Conservation (phyloP, 2,329 filamentous ascomycete genomes). For the Aspergillus sp. region DNA sequence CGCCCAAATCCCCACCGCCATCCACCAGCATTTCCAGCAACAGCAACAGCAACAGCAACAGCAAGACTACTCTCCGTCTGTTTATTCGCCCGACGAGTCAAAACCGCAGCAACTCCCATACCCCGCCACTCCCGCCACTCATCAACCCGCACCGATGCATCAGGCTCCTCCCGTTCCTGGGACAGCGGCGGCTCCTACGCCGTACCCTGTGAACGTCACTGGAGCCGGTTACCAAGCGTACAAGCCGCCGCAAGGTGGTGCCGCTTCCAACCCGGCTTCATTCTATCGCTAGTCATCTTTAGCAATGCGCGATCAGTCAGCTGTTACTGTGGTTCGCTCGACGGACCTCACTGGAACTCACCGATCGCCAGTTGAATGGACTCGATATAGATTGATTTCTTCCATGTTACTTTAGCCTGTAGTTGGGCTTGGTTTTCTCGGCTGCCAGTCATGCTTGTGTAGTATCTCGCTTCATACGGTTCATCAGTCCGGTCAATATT, state of each 20-base stretch:
- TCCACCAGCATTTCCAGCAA: conserved; percentile 32
- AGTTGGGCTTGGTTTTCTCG: not conserved
- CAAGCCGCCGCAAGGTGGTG: conserved; percentile 31
- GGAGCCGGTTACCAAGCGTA: conserved; percentile 37
- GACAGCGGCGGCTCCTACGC: conserved; percentile 26
- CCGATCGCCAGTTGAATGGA: not conserved
- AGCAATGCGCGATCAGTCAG: too few species aligned
- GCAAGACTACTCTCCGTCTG: conserved; percentile 40
- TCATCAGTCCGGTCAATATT: not conserved
- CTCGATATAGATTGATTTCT: not conserved
- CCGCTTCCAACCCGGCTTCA: conserved; percentile 36
- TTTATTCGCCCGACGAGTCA: conserved; percentile 38
- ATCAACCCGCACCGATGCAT: conserved; percentile 32
- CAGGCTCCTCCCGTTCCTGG: conserved; percentile 37
- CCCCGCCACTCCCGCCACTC: conserved; percentile 26
- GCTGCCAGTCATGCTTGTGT: not conserved
- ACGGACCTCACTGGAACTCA: too few species aligned
- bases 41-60: conserved; percentile 33
- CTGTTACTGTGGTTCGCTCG: too few species aligned
- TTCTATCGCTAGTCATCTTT: conserved; percentile 42
- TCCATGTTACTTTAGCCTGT: conserved; percentile 5
- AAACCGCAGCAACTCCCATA: conserved; percentile 33
- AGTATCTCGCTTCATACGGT: not conserved
- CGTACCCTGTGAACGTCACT: conserved; percentile 33
- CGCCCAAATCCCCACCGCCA: conserved; percentile 24